Evolutionary conservation across 2,329 filamentous ascomycete species (phyloP), one percentile per base, ranked within the genome.

Genomic region (Nigrospora oryzae): DNA sequence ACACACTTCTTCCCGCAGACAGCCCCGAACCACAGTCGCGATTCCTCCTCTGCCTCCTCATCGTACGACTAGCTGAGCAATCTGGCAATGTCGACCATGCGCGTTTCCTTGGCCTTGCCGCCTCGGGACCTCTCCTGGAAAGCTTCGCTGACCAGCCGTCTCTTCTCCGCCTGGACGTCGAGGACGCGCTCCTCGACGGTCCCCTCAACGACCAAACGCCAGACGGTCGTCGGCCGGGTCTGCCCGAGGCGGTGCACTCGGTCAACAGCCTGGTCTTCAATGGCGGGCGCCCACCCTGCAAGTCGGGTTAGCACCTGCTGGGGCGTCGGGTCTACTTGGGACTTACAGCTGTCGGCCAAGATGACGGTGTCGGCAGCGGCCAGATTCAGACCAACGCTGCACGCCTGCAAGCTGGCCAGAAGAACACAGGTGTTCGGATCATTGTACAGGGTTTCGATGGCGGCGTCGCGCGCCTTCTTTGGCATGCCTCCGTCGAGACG

Each of bases 221-320:
- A 93, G 1, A 95, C 83, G 1, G 80, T 89, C 0, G 84, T 89
- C 49, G 83, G 76, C 34, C 85, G 77, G 51, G 75, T 90, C 66
- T 95, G 90, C 0, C 89, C 89, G 0, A 95, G 72, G 1, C 89
- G 77, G 59, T 95, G 87, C 7, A 95, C 89, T 5, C 89, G 83
- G 59, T 95, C 89, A 3, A 95, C 76, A 4, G 90, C 90, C 60
- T 95, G 89, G 53, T 95, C 89, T 63, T 95, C 89, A 45, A 95
- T 93, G 1, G 89, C 89, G 0, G 89, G 89, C 2, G 89, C 89
- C 86, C 89, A 95, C 89, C 88, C 71, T 65, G 19, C 47, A 13
- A 31, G 13, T 23, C 36, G 14, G 10, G 44, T 56, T 51, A 57
- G 45, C 40, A 49, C 15, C 4, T 40, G 3, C 32, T 36, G 30